Conservation (phyloP, 2,329 filamentous ascomycete species). For the Fusarium piperis region DNA sequence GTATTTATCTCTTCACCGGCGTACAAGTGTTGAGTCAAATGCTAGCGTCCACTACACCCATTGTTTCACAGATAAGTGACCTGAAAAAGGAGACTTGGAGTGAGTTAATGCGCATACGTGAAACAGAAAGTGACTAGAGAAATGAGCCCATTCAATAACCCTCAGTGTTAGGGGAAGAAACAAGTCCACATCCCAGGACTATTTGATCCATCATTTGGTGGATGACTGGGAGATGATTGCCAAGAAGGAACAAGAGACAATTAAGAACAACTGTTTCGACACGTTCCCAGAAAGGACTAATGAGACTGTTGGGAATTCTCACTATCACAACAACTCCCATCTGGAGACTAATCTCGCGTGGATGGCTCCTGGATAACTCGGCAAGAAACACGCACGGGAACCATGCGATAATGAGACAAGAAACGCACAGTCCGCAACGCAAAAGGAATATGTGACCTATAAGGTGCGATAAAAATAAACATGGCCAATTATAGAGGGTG, state of each 20-base stretch:
- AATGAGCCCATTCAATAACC: background rate
- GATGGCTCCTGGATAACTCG: background rate
- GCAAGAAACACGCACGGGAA: background rate
- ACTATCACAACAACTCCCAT: background rate
- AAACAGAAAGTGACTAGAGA: background rate
- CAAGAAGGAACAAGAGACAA: background rate
- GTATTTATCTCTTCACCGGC: background rate
- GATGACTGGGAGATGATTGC: background rate
- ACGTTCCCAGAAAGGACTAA: background rate
- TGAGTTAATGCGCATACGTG: background rate
- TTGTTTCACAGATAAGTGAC: background rate
- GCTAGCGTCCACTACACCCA: background rate
- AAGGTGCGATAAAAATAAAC: background rate
- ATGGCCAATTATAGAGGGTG: background rate
- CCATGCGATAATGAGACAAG: background rate
- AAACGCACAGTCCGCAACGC: background rate
- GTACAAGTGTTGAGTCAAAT: background rate
- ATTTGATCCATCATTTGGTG: background rate
- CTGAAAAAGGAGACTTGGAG: background rate
- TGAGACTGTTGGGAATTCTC: background rate
- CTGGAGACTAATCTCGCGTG: background rate
- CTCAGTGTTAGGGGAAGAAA: background rate
- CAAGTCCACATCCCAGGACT: background rate
- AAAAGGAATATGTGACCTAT: background rate
- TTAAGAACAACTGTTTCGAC: background rate